Percentiles rank a stretch among this genome's conserved stretches.
Conservation (phyloP, 2,329 filamentous ascomycete genomes). For the Clarireedia monteithiana region DNA sequence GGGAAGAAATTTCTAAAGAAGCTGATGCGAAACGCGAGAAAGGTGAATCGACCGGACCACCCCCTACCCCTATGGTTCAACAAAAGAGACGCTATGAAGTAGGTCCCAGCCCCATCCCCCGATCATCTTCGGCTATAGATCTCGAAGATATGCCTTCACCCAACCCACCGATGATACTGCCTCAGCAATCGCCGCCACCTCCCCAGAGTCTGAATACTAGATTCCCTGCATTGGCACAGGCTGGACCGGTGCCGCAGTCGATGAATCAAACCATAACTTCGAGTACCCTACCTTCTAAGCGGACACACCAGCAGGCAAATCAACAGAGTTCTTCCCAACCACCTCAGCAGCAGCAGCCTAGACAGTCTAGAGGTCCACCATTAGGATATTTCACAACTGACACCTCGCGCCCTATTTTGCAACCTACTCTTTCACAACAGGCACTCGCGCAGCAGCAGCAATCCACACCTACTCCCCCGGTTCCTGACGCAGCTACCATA, state of each 20-base stretch:
- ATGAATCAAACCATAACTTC: slow-evolving; percentile 20
- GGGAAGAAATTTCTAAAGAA: slow-evolving; percentile 51
- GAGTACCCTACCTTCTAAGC: slow-evolving; percentile 20
- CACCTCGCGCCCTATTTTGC: slow-evolving; percentile 19
- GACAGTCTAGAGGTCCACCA: slow-evolving; percentile 20
- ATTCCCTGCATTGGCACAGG: slow-evolving; percentile 28
- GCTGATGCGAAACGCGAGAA: slow-evolving; percentile 48
- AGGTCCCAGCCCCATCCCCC: slow-evolving; percentile 32
- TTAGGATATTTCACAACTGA: slow-evolving; percentile 25
- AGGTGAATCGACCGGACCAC: slow-evolving; percentile 52
- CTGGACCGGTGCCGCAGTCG: slow-evolving; percentile 24
- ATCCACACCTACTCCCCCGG: slow-evolving; percentile 7
- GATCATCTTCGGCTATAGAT: slow-evolving; percentile 40
- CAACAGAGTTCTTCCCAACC: slow-evolving; percentile 19
- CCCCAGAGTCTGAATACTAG: slow-evolving; percentile 18
- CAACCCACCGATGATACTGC: slow-evolving; percentile 14
- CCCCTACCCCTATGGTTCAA: slow-evolving; percentile 47
- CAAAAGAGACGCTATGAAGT: slow-evolving; percentile 44
- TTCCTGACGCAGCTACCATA: slow-evolving; percentile 7
- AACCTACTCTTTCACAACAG: slow-evolving; percentile 9
- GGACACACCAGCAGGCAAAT: slow-evolving; percentile 20
- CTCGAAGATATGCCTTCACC: slow-evolving; percentile 34
- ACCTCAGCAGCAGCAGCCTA: slow-evolving; percentile 15
- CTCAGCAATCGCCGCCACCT: slow-evolving; percentile 25
- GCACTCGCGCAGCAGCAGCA: slow-evolving; percentile 6